These are phyloP conservation scores for Lasiodiplodia sp. DNA, from an alignment of 2,329 filamentous ascomycete species.

Conservation along the genomic window DNA sequence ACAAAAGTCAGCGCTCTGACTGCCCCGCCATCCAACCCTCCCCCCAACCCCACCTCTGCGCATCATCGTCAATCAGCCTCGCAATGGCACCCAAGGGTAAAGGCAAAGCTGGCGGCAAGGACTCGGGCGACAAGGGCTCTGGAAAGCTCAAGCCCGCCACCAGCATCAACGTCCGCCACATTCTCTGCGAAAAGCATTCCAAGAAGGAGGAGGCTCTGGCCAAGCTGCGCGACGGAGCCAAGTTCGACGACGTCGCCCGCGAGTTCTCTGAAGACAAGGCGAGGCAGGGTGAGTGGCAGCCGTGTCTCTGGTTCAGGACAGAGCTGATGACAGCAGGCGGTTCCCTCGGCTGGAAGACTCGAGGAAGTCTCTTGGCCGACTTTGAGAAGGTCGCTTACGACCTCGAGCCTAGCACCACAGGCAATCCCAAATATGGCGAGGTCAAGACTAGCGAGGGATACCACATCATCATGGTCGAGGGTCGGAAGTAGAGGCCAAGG, in stretches of 20 bases:
- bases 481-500: slow-evolving; percentile 57
- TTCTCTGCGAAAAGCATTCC: slow-evolving; percentile 78
- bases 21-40: slow-evolving; percentile 9
- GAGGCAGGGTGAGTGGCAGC: slow-evolving; percentile 57
- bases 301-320: not conserved
- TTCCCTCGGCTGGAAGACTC: slow-evolving; percentile 74
- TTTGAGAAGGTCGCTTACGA: slow-evolving; percentile 78
- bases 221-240: slow-evolving; percentile 70
- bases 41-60: slow-evolving; percentile 4
- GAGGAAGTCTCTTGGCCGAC: slow-evolving; percentile 69
- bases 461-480: slow-evolving; percentile 81
- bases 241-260: slow-evolving; percentile 77
- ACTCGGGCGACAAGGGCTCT: slow-evolving; percentile 42
- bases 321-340: slow-evolving; percentile 61
- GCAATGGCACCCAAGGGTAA: slow-evolving; percentile 28
- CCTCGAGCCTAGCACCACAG: slow-evolving; percentile 70
- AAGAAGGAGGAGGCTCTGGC: slow-evolving; percentile 79
- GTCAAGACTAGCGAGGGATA: slow-evolving; percentile 79
- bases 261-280: slow-evolving; percentile 81
- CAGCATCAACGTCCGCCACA: slow-evolving; percentile 77
- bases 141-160: slow-evolving; percentile 67
- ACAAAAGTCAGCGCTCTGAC: not conserved
- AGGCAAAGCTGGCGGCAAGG: slow-evolving; percentile 11
- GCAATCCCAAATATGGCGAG: slow-evolving; percentile 70
- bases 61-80: not conserved